Base-by-base conservation (phyloP, 495 filamentous ascomycete genomes). In the Xanthoparmelia taractica region DNA sequence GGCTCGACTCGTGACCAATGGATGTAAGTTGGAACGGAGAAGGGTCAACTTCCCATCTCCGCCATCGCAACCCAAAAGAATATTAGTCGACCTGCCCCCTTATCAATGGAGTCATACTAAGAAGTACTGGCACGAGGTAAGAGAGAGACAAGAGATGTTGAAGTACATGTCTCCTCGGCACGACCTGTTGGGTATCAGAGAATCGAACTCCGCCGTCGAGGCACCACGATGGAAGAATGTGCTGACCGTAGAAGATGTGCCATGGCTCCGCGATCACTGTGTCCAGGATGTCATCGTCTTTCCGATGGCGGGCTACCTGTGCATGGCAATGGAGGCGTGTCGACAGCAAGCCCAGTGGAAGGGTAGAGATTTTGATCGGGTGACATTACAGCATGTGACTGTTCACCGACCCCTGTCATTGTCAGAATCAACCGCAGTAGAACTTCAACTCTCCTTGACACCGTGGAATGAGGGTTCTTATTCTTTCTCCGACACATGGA, bases 241-340 rank as follows among this genome's bases (percentile, higher is more conserved):
- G 33, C 20, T 70, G 66, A 12, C 23, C 63, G 5, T 67, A 62
- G 12, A 74, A 72, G 40, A 67, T 64, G 8, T 60, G 4, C 76
- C 75, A 11, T 78, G 76, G 76, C 52, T 77, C 11, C 52, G 62
- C 2, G 75, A 75, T 20, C 76, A 78, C 45, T 64, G 40, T 13
- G 68, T 78, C 27, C 73, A 77, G 25, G 71, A 64, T 18, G 69
- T 68, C 56, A 67, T 70, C 34, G 73, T 88, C 4, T 86, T 79
- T 66, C 85, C 86, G 2, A 77, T 75, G 59, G 77, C 83, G 20
- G 82, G 79, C 7, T 85, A 78, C 60, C 60, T 85, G 54, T 69
- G 74, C 25, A 83, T 84, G 78, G 84, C 79, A 4, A 66, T 86
- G 2, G 84, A 87, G 66, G 82, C 79, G 0, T 69, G 71, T 48